These are phyloP conservation scores for Alternaria incomplexa DNA, from an alignment of 2,329 filamentous ascomycete species.

Conservation along the genomic window DNA sequence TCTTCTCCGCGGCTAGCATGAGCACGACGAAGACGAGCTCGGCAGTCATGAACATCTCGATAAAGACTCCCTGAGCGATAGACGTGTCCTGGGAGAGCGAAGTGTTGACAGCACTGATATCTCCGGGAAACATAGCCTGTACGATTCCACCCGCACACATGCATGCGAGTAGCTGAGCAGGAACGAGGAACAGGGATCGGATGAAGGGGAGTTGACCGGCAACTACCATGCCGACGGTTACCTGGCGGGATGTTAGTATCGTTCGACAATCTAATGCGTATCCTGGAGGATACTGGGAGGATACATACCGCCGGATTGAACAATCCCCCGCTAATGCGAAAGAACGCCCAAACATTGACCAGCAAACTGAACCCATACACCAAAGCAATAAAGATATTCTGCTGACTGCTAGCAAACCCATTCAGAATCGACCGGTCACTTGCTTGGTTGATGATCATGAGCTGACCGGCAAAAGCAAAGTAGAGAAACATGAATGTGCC, in stretches of 20 bases:
- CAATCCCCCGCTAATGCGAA: constrained; percentile 33
- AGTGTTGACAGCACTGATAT: constrained; percentile 28
- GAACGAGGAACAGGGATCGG: constrained; percentile 28
- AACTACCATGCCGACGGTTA: constrained; percentile 34
- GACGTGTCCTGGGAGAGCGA: constrained; percentile 21
- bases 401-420: constrained; percentile 22
- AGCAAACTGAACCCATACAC: constrained; percentile 38
- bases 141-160: constrained; percentile 35
- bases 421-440: constrained; percentile 20
- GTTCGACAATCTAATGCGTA: not conserved
- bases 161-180: constrained; percentile 27
- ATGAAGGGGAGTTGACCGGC: constrained; percentile 20
- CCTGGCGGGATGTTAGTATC: constrained; percentile 8
- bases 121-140: constrained; percentile 31
- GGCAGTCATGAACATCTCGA: constrained; percentile 31
- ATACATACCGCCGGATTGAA: constrained; percentile 26
- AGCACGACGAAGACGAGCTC: constrained; percentile 32
- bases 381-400: constrained; percentile 37
- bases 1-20: constrained; percentile 41
- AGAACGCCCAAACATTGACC: constrained; percentile 43
- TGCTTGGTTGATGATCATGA: constrained; percentile 30
- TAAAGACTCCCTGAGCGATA: constrained; percentile 27
- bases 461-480: constrained; percentile 36
- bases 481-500: constrained; percentile 43
- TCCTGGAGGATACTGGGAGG: not conserved